Base-by-base conservation (phyloP, 2,329 filamentous ascomycete species). In the Ambrosiella xylebori region DNA sequence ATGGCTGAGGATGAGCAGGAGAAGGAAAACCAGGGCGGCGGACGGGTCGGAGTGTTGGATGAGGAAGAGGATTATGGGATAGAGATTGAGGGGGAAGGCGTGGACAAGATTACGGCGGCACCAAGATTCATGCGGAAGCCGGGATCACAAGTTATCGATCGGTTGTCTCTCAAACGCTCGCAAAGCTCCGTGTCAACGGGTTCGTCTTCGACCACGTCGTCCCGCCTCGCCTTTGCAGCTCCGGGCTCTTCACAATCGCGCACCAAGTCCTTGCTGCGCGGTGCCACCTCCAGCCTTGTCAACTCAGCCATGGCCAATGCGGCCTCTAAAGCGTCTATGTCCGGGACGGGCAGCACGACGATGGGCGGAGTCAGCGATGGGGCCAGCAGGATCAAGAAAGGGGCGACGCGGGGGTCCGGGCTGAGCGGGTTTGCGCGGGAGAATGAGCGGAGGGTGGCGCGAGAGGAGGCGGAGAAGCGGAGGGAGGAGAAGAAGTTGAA, bases 91-190 rank as follows among this genome's bases (percentile, higher is more conserved):
- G 40, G 11, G 12, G 59, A 39, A 17, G 56, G 37, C 8, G 15
- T 13, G 47, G 36, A 7, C 11, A 54, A 65, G 58, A 64, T n/a
- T 19, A 13, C 15, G 12, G 35, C 53, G 3, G 65, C 68, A 1
- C 61, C 68, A 13, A 59, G 53, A 35, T 44, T 68, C n/a, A 60
- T 71, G 62, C 65, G 70, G 64, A 64, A 75, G 49, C 64, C 62
- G 37, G 59, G 70, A 63, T 56, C 69, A 8, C 67, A 72, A 15
- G 75, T 89, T 56, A 79, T 91, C 53, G 86, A 94, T 69, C 84
- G 88, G 58, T 82, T 91, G 62, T 78, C 76, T 17, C 74, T 89
- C 40, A 85, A 85, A 66, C 81, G 84, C 50, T 69, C 70, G 45
- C 68, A 19, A 9, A 60, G 59, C 27, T 41, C 19, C 39, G 37